phyloP scores from a whole-genome alignment of 1,284 basidiomycete species.

The Xerocomus nothofagi region DNA sequence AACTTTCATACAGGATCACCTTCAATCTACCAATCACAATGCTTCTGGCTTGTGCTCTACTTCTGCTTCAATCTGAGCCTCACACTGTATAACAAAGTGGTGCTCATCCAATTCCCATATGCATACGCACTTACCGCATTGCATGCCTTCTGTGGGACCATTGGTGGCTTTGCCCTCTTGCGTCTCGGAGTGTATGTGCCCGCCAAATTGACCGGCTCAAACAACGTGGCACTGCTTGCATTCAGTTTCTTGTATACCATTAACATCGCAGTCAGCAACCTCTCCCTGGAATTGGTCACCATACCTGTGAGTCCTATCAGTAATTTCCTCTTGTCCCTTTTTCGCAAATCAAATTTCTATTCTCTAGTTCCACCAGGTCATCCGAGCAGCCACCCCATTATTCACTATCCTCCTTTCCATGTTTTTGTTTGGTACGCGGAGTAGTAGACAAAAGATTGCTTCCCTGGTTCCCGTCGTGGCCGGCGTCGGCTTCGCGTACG shows the following conservation, averaged over 20 bases:
- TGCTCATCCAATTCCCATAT: slow-evolving; percentile 88
- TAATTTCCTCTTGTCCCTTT: not conserved
- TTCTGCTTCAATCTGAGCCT: slow-evolving; percentile 87
- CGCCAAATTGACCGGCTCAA: slow-evolving; percentile 52
- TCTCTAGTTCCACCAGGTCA: slow-evolving; percentile 87
- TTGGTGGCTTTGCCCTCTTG: slow-evolving; percentile 75
- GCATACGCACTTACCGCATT: slow-evolving; percentile 89
- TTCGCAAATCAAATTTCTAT: not conserved
- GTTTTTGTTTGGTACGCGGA: slow-evolving; percentile 50
- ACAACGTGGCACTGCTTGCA: slow-evolving; percentile 65
- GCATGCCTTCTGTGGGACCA: slow-evolving; percentile 79
- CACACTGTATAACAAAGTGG: slow-evolving; percentile 90
- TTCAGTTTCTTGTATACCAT: slow-evolving; percentile 89
- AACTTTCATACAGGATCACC: slow-evolving; percentile 5
- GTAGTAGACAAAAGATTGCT: slow-evolving; percentile 60
- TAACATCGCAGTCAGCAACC: slow-evolving; percentile 91
- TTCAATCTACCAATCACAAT: slow-evolving; percentile 36
- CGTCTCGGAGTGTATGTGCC: slow-evolving; percentile 63
- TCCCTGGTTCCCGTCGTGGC: slow-evolving; percentile 85
- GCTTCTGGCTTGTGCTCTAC: slow-evolving; percentile 76
- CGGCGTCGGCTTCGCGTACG: slow-evolving; percentile 91
- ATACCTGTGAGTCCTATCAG: slow-evolving; percentile 70
- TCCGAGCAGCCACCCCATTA: slow-evolving; percentile 88
- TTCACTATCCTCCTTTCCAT: slow-evolving; percentile 83
- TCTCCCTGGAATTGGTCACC: slow-evolving; percentile 85